These are phyloP conservation scores for Fusarium piperis DNA, from an alignment of 2,329 filamentous ascomycete genomes.

Conservation along the genomic window DNA sequence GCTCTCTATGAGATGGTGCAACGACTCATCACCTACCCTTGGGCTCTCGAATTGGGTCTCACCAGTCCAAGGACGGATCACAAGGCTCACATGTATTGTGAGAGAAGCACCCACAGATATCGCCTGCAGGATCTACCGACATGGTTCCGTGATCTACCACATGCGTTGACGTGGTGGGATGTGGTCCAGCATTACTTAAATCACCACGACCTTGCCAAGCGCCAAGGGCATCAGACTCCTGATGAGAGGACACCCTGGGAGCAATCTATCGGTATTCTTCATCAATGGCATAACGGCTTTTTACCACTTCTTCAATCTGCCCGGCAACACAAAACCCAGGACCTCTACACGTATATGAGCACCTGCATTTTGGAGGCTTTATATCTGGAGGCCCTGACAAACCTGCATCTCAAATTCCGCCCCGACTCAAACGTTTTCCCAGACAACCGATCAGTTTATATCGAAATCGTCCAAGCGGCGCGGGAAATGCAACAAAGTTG, in stretches of 20 bases:
- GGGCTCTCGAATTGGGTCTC: conserved; percentile 26
- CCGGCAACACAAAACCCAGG: conserved; percentile 1
- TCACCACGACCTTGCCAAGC: not conserved
- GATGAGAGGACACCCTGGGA: conserved; percentile 10
- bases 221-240: not conserved
- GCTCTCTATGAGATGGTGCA: conserved; percentile 34
- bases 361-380: conserved; percentile 33
- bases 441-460: conserved; percentile 24
- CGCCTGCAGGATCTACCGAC: conserved; percentile 22
- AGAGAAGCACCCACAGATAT: conserved; percentile 14
- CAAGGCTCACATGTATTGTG: not conserved
- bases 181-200: conserved; percentile 24
- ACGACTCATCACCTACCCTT: conserved; percentile 34
- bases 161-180: conserved; percentile 35
- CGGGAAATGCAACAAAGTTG: conserved; percentile 5
- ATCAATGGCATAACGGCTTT: conserved; percentile 31
- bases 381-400: conserved; percentile 30
- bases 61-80: conserved; percentile 1
- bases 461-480: conserved; percentile 29
- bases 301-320: conserved; percentile 19
- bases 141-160: conserved; percentile 23
- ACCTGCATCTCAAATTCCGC: conserved; percentile 13
- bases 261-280: conserved; percentile 5
- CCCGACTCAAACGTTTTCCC: conserved; percentile 24
- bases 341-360: conserved; percentile 19